Evolutionary conservation across 2,329 filamentous ascomycete species (phyloP).

Genomic region (Botryosphaeria dothidea): DNA sequence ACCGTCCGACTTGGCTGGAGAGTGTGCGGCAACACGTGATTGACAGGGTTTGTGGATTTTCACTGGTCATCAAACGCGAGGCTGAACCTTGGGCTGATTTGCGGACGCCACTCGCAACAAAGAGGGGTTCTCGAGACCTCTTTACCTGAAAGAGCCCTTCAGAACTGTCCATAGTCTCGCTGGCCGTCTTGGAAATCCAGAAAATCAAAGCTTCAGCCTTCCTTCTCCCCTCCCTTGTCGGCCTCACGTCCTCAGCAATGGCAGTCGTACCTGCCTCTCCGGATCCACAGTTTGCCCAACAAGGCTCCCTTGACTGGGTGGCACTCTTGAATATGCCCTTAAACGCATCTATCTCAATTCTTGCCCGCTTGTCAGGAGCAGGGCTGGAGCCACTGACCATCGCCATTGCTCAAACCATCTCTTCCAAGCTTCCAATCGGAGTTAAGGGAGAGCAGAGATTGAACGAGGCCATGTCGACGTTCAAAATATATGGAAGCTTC

Average conservation of each 20-base stretch:
- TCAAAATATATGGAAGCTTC: constrained; percentile 16
- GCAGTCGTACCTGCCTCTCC: neutral
- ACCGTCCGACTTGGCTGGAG: too few relatives aligned
- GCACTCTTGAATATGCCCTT: constrained; percentile 19
- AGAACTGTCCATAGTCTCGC: too few relatives aligned
- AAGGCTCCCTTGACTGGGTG: constrained; percentile 21
- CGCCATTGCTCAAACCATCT: constrained; percentile 22
- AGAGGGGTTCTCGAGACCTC: too few relatives aligned
- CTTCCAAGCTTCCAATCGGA: constrained; percentile 18
- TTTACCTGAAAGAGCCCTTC: too few relatives aligned
- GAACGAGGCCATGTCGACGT: constrained; percentile 17
- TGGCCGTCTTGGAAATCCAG: too few relatives aligned
- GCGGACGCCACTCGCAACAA: too few relatives aligned
- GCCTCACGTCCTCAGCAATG: neutral
- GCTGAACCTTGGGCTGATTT: too few relatives aligned
- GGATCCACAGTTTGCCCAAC: neutral
- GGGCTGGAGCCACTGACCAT: constrained; percentile 22
- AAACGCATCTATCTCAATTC: constrained; percentile 17
- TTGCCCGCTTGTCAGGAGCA: constrained; percentile 20
- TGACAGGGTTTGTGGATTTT: too few relatives aligned
- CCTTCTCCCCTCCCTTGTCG: too few relatives aligned
- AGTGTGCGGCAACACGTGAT: too few relatives aligned
- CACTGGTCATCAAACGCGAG: too few relatives aligned
- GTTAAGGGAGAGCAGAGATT: constrained; percentile 21
- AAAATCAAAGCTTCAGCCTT: too few relatives aligned